Conservation (phyloP, 2,329 filamentous ascomycete species). For the Pezicula carpinea region DNA sequence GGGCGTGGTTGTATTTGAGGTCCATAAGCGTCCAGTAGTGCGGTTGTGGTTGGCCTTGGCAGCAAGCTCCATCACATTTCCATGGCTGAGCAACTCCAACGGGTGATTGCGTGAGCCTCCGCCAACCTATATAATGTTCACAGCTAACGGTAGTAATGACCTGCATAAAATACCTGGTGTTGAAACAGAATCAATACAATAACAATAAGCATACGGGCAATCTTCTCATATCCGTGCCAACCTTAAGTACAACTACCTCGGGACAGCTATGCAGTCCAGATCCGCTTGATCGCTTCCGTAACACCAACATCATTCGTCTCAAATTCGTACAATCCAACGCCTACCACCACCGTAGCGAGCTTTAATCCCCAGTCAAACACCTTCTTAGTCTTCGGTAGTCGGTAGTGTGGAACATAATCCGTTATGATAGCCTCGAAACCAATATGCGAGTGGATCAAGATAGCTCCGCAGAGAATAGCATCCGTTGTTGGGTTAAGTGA, state of each 20-base stretch:
- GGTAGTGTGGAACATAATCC: conserved; percentile 80
- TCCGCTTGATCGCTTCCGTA: conserved; percentile 79
- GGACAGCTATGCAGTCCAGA: conserved; percentile 73
- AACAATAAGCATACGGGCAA: too few relatives aligned
- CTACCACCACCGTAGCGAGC: conserved; percentile 71
- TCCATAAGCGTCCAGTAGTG: too few relatives aligned
- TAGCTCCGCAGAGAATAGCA: conserved; percentile 73
- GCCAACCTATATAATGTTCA: too few relatives aligned
- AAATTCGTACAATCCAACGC: conserved; percentile 92
- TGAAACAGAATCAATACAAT: too few relatives aligned
- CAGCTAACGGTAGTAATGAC: too few relatives aligned
- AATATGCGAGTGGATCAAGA: conserved; percentile 92
- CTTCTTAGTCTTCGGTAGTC: conserved; percentile 63
- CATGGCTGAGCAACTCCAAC: too few relatives aligned
- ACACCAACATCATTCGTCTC: conserved; percentile 98
- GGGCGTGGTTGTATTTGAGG: too few relatives aligned
- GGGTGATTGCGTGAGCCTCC: too few relatives aligned
- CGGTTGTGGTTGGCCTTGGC: too few relatives aligned
- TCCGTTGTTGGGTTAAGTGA: conserved; percentile 87
- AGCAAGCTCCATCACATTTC: too few relatives aligned
- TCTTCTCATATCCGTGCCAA: too few relatives aligned
- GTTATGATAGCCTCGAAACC: conserved; percentile 87
- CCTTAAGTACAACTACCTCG: not conserved
- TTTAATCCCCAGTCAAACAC: conserved; percentile 75
- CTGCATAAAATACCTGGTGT: too few relatives aligned